phyloP scores from a whole-genome alignment of 768 basidiomycete species.

The Infundibulicybe gibba region DNA sequence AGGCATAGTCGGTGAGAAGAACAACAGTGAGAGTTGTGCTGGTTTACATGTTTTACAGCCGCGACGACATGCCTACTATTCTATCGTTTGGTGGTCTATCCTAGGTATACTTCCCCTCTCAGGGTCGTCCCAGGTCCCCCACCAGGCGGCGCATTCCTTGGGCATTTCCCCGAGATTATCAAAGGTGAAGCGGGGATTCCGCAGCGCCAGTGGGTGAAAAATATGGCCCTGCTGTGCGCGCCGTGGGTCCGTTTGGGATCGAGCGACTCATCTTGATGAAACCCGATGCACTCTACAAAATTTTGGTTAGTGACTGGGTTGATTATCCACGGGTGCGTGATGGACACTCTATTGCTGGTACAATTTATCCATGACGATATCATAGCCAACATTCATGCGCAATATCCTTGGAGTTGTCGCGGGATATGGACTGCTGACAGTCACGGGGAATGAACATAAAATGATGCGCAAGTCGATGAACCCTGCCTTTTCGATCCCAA shows the following conservation, averaged over 20 bases:
- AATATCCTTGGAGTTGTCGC: slow-evolving; percentile 36
- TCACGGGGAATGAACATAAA: slow-evolving; percentile 45
- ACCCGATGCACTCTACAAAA: slow-evolving; percentile 41
- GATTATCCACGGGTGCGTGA: slow-evolving; percentile 38
- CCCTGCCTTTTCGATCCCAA: slow-evolving; percentile 46
- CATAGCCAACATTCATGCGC: slow-evolving; percentile 39
- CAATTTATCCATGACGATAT: background rate
- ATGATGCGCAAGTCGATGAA: slow-evolving; percentile 50
- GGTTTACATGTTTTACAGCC: slow-evolving; percentile 2
- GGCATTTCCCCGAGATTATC: slow-evolving; percentile 36
- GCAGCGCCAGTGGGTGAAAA: slow-evolving; percentile 44
- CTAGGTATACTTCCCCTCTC: slow-evolving; percentile 31
- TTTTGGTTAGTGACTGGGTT: slow-evolving; percentile 40
- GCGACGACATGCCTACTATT: slow-evolving; percentile 11
- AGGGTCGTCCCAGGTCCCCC: slow-evolving; percentile 35
- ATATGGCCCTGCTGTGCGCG: slow-evolving; percentile 39
- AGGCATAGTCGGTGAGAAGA: too few relatives aligned
- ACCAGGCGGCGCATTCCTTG: slow-evolving; percentile 24
- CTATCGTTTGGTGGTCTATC: slow-evolving; percentile 27
- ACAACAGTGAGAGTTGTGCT: too few relatives aligned
- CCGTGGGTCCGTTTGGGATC: slow-evolving; percentile 40
- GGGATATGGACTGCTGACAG: slow-evolving; percentile 43
- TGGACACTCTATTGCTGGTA: background rate
- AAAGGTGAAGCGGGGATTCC: slow-evolving; percentile 36
- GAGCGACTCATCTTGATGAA: slow-evolving; percentile 41